Base-by-base conservation (phyloP, 148 eudicot species). In the Cornus controversa region DNA sequence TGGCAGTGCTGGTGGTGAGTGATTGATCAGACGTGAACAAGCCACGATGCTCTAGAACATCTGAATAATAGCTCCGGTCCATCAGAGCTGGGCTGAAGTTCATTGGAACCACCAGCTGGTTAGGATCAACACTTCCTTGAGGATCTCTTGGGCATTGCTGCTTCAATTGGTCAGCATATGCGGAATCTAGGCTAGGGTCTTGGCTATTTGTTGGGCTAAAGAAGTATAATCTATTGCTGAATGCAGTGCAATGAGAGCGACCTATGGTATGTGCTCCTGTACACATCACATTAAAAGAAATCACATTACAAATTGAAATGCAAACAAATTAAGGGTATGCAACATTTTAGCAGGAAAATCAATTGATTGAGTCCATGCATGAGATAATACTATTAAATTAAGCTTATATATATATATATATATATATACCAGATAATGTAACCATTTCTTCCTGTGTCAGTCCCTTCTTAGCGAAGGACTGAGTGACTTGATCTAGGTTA, bases 381-480 rank as follows among this genome's bases (percentile, higher is more conserved):
- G 45, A 40, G 45, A 40, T 40, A 40, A 8, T 40, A 40, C 45
- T 40, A 13, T 50, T 50, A 15, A 50, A n/a, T n/a, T n/a, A n/a
- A 11, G 20, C 16, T 50, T 16, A 50, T 50, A 15, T 50, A 50
- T 50, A 15, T 80, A 81, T n/a, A n/a, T n/a, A n/a, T 16, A 50
- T 50, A 15, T 50, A 50, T 50, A 15, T 80, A 81, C 89, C 88
- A n/a, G 73, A 58, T 40, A 88, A 86, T 18, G 76, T 58, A 66
- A 88, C 82, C 86, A 88, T 80, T 6, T 84, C 87, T 15, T 69
- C 27, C 50, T 81, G 86, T 28, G 84, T 60, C 45, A 88, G 80
- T 25, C 87, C 86, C 75, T 86, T 88, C 3, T 71, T 77, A 13
- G 74, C 77, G 62, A 88, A 88, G 58, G 70, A 60, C n/a, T 40